These are phyloP conservation scores for Pleurotus salmoneostramineus DNA, from an alignment of 768 basidiomycete species.

Conservation along the genomic window DNA sequence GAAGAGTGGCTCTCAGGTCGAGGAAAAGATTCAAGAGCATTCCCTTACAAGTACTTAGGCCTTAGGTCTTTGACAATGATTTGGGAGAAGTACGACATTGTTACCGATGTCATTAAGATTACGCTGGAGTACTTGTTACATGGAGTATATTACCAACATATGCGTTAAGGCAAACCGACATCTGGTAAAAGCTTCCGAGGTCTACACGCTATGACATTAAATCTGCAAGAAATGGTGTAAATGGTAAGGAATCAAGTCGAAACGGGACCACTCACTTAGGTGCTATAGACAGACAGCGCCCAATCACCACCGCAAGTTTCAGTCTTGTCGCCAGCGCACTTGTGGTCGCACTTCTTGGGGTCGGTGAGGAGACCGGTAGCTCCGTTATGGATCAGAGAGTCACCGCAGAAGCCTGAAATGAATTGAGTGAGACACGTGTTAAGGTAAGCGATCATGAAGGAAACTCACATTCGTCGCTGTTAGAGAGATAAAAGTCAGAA, in stretches of 20 bases:
- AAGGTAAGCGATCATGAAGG: not conserved
- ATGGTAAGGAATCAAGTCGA: not conserved
- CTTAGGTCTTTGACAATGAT: not conserved
- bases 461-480: not conserved
- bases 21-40: not conserved
- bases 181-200: not conserved
- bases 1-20: not conserved
- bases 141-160: not conserved
- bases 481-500: not conserved
- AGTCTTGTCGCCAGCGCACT: conserved; percentile 16
- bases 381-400: conserved; percentile 19
- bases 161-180: not conserved
- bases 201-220: no score
- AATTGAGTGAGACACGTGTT: not conserved
- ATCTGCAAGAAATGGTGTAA: not conserved
- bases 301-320: conserved; percentile 17
- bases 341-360: conserved; percentile 12
- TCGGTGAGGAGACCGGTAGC: conserved; percentile 15
- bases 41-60: not conserved
- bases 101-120: not conserved
- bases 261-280: not conserved
- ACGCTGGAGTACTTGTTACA: not conserved
- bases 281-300: conserved; percentile 7
- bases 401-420: conserved; percentile 21
- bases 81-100: not conserved